Conservation (phyloP, 106 monocot genomes). For the Iris macrosiphon region DNA sequence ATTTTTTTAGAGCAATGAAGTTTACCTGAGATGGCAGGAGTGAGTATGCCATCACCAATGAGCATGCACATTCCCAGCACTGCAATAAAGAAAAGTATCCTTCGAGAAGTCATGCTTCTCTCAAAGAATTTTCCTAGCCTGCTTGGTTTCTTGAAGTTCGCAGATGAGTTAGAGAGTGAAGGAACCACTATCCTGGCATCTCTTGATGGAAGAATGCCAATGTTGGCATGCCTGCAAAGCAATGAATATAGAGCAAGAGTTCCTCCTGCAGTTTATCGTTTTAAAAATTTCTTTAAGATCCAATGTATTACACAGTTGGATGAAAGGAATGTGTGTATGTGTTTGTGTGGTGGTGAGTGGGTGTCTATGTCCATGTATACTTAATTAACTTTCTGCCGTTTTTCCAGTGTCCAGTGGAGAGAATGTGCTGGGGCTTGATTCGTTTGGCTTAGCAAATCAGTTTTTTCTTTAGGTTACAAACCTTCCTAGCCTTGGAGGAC, state of each 20-base stretch:
- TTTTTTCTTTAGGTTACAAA: too few relatives aligned
- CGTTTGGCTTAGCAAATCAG: too few relatives aligned
- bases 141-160: conserved; percentile 6
- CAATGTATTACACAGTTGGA: too few relatives aligned
- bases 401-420: too few relatives aligned
- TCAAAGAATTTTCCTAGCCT: conserved; percentile 51
- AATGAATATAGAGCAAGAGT: conserved; percentile 82
- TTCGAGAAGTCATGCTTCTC: conserved; percentile 36
- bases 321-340: too few relatives aligned
- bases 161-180: neutral
- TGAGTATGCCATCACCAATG: conserved; percentile 86
- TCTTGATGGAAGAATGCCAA: conserved; percentile 53
- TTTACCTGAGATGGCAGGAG: conserved; percentile 80
- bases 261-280: conserved; percentile 45
- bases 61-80: conserved; percentile 84
- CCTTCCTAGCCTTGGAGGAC: too few relatives aligned
- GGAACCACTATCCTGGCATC: neutral
- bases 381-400: too few relatives aligned
- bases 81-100: conserved; percentile 52
- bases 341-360: too few relatives aligned
- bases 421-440: too few relatives aligned
- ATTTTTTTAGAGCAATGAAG: too few relatives aligned
- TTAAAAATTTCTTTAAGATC: neutral
- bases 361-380: too few relatives aligned
- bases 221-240: conserved; percentile 58